Conservation (phyloP, 139 green algal genomes). For the Chlamydomonas sp. region DNA sequence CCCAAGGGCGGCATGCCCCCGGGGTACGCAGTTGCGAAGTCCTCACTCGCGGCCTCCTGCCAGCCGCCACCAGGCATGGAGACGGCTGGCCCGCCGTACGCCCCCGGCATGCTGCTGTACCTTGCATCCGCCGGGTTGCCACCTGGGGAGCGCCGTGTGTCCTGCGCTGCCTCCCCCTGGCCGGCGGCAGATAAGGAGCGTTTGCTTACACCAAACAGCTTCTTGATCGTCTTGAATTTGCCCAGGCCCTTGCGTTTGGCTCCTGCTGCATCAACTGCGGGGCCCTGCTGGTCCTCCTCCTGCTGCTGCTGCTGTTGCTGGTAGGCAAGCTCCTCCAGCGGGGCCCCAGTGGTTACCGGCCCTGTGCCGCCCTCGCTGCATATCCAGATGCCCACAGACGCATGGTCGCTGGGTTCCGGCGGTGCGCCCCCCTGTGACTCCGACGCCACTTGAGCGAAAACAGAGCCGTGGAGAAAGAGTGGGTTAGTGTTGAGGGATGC, state of each 20-base stretch:
- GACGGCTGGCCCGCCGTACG: no score
- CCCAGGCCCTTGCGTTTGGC: no score
- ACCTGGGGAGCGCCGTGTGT: no score
- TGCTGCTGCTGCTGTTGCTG: neutral
- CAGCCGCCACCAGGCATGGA: no score
- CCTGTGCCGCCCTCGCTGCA: neutral
- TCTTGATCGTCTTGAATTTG: slow-evolving; percentile 14
- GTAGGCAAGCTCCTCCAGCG: no score
- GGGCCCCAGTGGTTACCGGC: neutral
- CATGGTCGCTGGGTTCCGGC: neutral
- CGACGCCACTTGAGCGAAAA: neutral
- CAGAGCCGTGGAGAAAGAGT: neutral
- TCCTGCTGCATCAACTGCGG: no score
- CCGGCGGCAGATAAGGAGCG: neutral
- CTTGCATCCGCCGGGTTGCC: no score
- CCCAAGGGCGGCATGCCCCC: no score
- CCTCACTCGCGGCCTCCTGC: no score
- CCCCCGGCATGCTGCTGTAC: no score
- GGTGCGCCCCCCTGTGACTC: neutral
- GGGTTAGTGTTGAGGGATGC: slow-evolving; percentile 8
- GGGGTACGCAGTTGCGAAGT: no score
- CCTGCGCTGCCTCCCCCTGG: neutral
- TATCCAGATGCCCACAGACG: slow-evolving; percentile 20
- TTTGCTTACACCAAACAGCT: slow-evolving; percentile 13
- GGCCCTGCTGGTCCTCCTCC: neutral